phyloP scores from a whole-genome alignment of 2,329 filamentous ascomycete genomes.

The Pestalotiopsis sp. region DNA sequence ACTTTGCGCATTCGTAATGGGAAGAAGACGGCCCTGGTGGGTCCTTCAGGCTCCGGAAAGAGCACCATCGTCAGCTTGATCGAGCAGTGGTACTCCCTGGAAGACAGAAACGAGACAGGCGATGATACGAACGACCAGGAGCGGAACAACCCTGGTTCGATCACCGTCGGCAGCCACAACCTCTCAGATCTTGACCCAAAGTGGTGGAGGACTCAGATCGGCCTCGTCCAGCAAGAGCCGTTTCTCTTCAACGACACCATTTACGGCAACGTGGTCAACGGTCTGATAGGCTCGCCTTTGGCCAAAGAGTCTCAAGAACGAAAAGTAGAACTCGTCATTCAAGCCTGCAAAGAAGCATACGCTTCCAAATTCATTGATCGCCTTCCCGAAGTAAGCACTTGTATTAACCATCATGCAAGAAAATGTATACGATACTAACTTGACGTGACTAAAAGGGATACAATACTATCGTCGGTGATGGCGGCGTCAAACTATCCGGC shows the following conservation, averaged over 20 bases:
- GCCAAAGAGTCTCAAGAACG: conserved; percentile 48
- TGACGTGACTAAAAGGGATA: conserved; percentile 62
- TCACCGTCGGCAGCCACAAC: background rate
- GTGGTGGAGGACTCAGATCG: conserved; percentile 61
- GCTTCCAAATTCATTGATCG: conserved; percentile 67
- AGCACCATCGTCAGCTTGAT: conserved; percentile 70
- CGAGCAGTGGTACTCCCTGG: conserved; percentile 68
- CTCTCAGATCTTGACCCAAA: conserved; percentile 23
- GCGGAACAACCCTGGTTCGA: background rate
- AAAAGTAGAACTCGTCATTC: conserved; percentile 58
- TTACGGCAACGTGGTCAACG: conserved; percentile 60
- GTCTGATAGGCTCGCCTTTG: conserved; percentile 52
- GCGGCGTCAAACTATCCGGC: conserved; percentile 64
- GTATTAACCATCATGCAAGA: conserved; percentile 29
- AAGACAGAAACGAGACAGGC: conserved; percentile 39
- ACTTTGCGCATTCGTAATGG: conserved; percentile 58
- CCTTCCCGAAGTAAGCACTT: conserved; percentile 45
- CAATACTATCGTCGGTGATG: conserved; percentile 64
- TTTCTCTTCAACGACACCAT: conserved; percentile 67
- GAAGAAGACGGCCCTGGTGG: conserved; percentile 71
- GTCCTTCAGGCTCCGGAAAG: conserved; percentile 71
- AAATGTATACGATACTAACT: conserved; percentile 33
- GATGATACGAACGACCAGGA: no score
- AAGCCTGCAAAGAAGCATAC: conserved; percentile 65
- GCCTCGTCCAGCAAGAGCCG: conserved; percentile 66